A percentile compares a stretch with the other conserved stretches of the same genome.
Evolutionary conservation across 768 basidiomycete genomes (phyloP).

Genomic region (Cyclocybe cylindracea): DNA sequence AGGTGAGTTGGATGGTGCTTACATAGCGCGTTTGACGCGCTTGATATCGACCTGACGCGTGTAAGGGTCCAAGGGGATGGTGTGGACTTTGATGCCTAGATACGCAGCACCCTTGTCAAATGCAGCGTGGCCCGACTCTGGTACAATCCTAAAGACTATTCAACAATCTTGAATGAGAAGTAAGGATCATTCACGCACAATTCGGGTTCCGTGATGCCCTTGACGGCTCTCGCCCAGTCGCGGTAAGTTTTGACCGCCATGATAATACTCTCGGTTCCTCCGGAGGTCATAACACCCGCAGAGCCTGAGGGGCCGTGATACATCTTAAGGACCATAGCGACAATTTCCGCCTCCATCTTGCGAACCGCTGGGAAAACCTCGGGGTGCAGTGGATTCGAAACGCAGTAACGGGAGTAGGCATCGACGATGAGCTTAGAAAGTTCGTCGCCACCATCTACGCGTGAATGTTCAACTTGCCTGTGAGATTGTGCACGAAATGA

Average conservation of each 20-base stretch:
- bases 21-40: constrained; percentile 86
- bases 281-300: constrained; percentile 91
- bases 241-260: constrained; percentile 95
- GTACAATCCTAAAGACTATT: constrained; percentile 61
- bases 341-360: constrained; percentile 97
- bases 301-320: constrained; percentile 86
- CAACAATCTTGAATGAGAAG: background rate
- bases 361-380: constrained; percentile 90
- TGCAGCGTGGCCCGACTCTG: constrained; percentile 86
- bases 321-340: constrained; percentile 82
- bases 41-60: constrained; percentile 82
- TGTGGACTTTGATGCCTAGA: constrained; percentile 86
- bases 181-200: constrained; percentile 55
- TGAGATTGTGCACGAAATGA: background rate
- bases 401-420: constrained; percentile 79
- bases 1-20: constrained; percentile 28
- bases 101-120: constrained; percentile 94
- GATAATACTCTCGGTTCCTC: constrained; percentile 94
- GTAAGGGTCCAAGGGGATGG: constrained; percentile 74
- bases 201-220: constrained; percentile 90
- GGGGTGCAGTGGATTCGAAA: constrained; percentile 91
- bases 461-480: background rate
- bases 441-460: constrained; percentile 81
- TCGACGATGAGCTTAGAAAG: constrained; percentile 75
- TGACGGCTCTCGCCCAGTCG: constrained; percentile 85